Percentiles rank a stretch among this genome's conserved stretches.
phyloP scores from a whole-genome alignment of 2,329 filamentous ascomycete genomes.

The Fusarium duplospermum region DNA sequence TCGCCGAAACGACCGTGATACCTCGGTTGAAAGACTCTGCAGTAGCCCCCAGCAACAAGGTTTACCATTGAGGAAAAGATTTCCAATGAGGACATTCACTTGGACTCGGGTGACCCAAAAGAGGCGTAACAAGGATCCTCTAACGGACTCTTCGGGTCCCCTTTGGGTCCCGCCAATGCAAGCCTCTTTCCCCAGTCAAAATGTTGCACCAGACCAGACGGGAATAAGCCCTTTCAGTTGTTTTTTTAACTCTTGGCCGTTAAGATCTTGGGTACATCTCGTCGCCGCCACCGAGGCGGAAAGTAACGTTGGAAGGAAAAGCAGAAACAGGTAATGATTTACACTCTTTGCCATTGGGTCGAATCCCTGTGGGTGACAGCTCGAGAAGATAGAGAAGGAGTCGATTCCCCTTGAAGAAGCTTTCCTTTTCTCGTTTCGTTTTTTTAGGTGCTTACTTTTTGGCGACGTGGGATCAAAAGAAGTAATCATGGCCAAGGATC shows the following conservation, averaged over 20 bases:
- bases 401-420: neutral
- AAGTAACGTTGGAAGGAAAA: neutral
- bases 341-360: neutral
- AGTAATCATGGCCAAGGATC: constrained; percentile 26
- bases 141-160: neutral
- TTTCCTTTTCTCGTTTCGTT: neutral
- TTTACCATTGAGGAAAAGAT: neutral
- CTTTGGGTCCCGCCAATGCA: neutral
- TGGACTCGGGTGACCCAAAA: neutral
- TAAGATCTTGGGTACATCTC: neutral
- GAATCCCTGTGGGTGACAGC: neutral
- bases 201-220: neutral
- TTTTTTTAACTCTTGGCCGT: neutral
- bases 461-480: neutral
- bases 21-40: neutral
- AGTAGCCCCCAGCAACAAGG: neutral
- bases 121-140: neutral
- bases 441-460: neutral
- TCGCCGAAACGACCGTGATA: neutral
- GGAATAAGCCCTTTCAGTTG: neutral
- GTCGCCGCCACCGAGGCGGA: neutral
- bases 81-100: neutral
- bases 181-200: neutral
- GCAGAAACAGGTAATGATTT: neutral
- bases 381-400: neutral